Percentiles rank a stretch among this genome's conserved stretches.
phyloP scores from a whole-genome alignment of 768 basidiomycete genomes.

The Podaxis sp. region DNA sequence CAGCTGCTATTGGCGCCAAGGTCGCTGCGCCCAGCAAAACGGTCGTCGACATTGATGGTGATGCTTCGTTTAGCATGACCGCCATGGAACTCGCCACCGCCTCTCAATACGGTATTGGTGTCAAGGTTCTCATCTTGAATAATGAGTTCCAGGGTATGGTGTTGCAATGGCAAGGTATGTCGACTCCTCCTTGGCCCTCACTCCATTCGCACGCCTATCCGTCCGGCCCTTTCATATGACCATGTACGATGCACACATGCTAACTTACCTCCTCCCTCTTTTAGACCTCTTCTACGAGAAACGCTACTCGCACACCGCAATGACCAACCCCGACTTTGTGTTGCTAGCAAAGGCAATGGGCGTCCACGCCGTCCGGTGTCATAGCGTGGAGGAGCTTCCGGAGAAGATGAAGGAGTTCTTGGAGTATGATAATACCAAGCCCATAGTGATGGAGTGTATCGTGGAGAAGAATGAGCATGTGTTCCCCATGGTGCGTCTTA shows the following conservation, averaged over 20 bases:
- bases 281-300: conserved; percentile 92
- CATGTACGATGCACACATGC: no score
- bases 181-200: background rate
- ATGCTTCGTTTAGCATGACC: conserved; percentile 99
- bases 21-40: conserved; percentile 92
- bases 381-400: conserved; percentile 70
- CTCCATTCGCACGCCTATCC: no score
- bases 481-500: conserved; percentile 73
- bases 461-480: conserved; percentile 86
- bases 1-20: conserved; percentile 94
- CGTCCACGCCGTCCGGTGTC: conserved; percentile 85
- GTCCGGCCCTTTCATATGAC: no score
- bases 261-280: background rate
- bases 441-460: conserved; percentile 87
- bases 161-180: conserved; percentile 93
- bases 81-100: conserved; percentile 99
- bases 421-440: conserved; percentile 85
- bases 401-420: conserved; percentile 99
- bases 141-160: conserved; percentile 99
- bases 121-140: conserved; percentile 91
- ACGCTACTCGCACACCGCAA: conserved; percentile 94
- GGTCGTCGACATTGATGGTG: conserved; percentile 96
- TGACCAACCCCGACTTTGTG: conserved; percentile 96
- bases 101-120: conserved; percentile 86
- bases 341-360: conserved; percentile 88